A percentile compares a stretch with the other conserved stretches of the same genome.
These are phyloP conservation scores for Posidonia australis DNA, from an alignment of 106 monocot species.

Conservation along the genomic window DNA sequence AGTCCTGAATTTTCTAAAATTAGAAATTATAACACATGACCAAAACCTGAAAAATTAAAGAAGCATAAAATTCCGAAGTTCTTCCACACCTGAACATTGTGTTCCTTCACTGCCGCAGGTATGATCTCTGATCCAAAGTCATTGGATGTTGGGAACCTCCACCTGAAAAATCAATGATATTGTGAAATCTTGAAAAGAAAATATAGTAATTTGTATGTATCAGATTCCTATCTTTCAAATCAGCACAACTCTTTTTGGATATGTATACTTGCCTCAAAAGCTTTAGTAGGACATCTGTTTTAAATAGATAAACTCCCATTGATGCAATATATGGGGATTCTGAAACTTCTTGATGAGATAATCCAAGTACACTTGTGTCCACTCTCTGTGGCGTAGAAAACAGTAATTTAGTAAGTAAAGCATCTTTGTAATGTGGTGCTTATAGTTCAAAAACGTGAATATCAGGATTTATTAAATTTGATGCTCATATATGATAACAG, in stretches of 20 bases:
- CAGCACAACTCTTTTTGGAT: no score
- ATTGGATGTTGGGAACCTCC: constrained; percentile 66
- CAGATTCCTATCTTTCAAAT: no score
- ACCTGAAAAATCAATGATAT: constrained; percentile 28
- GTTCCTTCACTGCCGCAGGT: constrained; percentile 66
- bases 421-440: no score
- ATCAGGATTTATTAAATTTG: no score
- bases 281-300: constrained; percentile 60
- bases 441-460: neutral
- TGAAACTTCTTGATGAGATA: constrained; percentile 40
- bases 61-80: no score
- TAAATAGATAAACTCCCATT: constrained; percentile 90
- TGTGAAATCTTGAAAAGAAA: neutral
- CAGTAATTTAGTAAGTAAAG: no score
- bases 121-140: constrained; percentile 97
- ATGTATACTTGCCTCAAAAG: constrained; percentile 46
- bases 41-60: no score
- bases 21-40: no score
- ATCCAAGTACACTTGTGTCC: constrained; percentile 39
- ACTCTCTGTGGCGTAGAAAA: constrained; percentile 39
- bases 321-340: constrained; percentile 77
- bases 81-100: constrained; percentile 85
- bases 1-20: no score
- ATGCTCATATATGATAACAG: neutral
- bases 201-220: no score